Percentiles rank a stretch among this genome's conserved stretches.
Conservation (phyloP, 2,329 filamentous ascomycete species). For the Aspergillus sp. region DNA sequence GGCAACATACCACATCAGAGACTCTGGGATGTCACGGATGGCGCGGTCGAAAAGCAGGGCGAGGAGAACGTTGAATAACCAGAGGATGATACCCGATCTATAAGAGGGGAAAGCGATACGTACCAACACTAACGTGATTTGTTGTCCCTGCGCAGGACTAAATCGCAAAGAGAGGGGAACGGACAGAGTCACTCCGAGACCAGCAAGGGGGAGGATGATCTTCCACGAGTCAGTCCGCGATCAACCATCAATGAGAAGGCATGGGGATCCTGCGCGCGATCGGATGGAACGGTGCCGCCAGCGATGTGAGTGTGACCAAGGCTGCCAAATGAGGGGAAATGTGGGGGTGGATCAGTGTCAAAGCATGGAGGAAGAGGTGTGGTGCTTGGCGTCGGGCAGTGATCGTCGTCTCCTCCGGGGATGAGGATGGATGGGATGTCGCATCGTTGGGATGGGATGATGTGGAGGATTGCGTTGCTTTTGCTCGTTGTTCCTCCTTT, state of each 20-base stretch:
- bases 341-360: constrained; percentile 1
- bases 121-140: neutral
- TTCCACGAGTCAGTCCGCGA: constrained; percentile 16
- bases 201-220: constrained; percentile 4
- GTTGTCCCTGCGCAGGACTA: neutral
- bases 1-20: neutral
- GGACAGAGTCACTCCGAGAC: neutral
- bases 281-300: constrained; percentile 14
- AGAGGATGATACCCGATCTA: neutral
- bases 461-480: neutral
- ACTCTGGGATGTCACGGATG: neutral
- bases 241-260: neutral
- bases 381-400: neutral
- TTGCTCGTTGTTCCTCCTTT: neutral
- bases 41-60: neutral
- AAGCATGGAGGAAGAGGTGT: neutral
- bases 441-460: neutral
- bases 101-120: neutral
- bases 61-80: neutral
- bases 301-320: constrained; percentile 10
- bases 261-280: neutral
- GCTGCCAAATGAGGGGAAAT: constrained; percentile 5
- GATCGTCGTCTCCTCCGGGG: neutral
- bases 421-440: neutral
- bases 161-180: constrained; percentile 3